Percentiles rank a stretch among this genome's conserved stretches.
phyloP scores from a whole-genome alignment of 345 rosid genomes.

The Draba incana region DNA sequence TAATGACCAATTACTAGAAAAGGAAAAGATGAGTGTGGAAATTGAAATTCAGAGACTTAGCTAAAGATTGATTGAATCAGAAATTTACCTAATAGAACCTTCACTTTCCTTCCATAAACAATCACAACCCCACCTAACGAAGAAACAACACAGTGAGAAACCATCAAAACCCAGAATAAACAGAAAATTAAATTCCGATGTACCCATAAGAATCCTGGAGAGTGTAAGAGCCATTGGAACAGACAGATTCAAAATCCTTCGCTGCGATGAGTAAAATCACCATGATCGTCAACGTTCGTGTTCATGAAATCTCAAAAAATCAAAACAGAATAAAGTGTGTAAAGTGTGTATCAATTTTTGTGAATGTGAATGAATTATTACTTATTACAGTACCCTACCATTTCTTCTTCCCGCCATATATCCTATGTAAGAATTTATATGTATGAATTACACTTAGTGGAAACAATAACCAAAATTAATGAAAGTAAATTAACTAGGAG shows the following conservation, averaged over 20 bases:
- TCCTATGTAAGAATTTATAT: no score
- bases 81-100: constrained; percentile 70
- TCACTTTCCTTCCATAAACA: constrained; percentile 90
- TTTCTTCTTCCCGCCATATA: constrained; percentile 12
- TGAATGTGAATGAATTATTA: constrained; percentile 32
- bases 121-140: constrained; percentile 85
- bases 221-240: constrained; percentile 94
- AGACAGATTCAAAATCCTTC: constrained; percentile 88
- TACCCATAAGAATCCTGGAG: constrained; percentile 94
- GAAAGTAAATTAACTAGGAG: constrained; percentile 8
- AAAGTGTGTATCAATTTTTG: constrained; percentile 20
- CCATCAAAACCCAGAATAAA: constrained; percentile 22
- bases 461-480: not conserved
- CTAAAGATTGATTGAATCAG: not conserved
- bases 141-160: not conserved
- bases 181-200: not conserved
- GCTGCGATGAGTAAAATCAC: constrained; percentile 48
- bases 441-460: not conserved
- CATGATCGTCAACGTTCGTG: constrained; percentile 6
- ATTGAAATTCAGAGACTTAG: not conserved
- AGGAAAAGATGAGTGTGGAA: not conserved
- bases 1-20: no score
- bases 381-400: constrained; percentile 38
- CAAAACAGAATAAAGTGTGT: not conserved
- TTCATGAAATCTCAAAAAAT: constrained; percentile 16